These are phyloP conservation scores for Cryptococcus amylolentus DNA, from an alignment of 1,284 basidiomycete genomes.

Conservation along the genomic window DNA sequence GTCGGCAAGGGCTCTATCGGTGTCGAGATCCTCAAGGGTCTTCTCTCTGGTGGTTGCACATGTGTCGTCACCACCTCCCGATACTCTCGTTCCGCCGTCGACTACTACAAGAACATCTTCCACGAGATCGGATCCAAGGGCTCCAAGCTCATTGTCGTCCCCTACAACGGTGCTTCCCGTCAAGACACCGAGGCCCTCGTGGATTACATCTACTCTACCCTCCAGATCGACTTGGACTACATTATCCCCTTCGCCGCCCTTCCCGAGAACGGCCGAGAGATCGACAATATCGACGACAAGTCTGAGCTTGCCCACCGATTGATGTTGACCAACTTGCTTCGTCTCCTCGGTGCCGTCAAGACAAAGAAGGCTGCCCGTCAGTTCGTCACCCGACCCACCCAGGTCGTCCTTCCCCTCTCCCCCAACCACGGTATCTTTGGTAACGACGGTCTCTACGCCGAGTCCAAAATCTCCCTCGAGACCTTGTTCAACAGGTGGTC, in stretches of 20 bases:
- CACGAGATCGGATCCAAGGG: constrained; percentile 92
- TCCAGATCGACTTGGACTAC: constrained; percentile 95
- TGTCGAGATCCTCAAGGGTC: constrained; percentile 93
- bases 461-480: constrained; percentile 97
- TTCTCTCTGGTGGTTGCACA: constrained; percentile 91
- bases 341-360: constrained; percentile 94
- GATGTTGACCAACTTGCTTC: constrained; percentile 89
- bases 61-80: constrained; percentile 96
- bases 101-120: constrained; percentile 98
- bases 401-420: constrained; percentile 93
- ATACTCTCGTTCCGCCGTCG: constrained; percentile 88
- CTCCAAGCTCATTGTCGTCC: constrained; percentile 92
- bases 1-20: constrained; percentile 98
- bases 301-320: constrained; percentile 97
- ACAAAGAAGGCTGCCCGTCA: constrained; percentile 93
- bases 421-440: constrained; percentile 98
- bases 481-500: constrained; percentile 97
- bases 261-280: constrained; percentile 97
- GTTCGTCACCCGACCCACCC: constrained; percentile 95
- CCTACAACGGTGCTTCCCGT: constrained; percentile 93
- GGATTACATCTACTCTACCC: constrained; percentile 94
- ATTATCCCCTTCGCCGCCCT: constrained; percentile 97
- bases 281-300: constrained; percentile 93
- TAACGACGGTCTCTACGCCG: constrained; percentile 95
- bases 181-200: constrained; percentile 96